Conservation (phyloP, 768 basidiomycete genomes). For the Holtermanniella nyarrowii region DNA sequence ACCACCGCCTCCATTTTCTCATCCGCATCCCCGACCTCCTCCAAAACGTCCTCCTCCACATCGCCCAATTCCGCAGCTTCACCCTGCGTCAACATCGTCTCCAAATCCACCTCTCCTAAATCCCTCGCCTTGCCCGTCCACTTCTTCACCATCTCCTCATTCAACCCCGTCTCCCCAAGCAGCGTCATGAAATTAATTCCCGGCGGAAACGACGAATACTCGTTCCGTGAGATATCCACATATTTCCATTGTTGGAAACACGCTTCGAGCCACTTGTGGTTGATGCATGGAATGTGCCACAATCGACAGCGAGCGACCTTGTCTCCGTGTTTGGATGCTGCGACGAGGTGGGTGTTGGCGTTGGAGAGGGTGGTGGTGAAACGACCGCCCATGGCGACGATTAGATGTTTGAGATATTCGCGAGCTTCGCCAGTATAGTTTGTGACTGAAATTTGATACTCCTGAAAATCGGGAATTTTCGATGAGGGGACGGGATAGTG, state of each 20-base stretch:
- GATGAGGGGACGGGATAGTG: conserved; percentile 71
- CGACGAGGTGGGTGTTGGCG: conserved; percentile 69
- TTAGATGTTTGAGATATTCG: conserved; percentile 78
- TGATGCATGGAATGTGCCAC: conserved; percentile 79
- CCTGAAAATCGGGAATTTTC: conserved; percentile 51
- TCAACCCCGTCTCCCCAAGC: conserved; percentile 11
- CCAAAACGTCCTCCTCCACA: conserved; percentile 1
- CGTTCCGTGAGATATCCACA: background rate
- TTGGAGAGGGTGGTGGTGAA: conserved; percentile 72
- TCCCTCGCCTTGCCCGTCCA: conserved; percentile 17
- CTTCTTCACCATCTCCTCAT: conserved; percentile 9
- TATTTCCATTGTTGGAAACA: conserved; percentile 66
- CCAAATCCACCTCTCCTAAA: conserved; percentile 1
- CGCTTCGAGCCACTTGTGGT: conserved; percentile 85
- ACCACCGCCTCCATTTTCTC: background rate
- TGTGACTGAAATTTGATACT: conserved; percentile 67
- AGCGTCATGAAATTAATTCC: conserved; percentile 19
- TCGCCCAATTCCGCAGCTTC: conserved; percentile 1
- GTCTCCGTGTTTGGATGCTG: conserved; percentile 44
- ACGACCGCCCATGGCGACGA: conserved; percentile 60
- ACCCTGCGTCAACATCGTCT: background rate
- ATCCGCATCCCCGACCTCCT: background rate
- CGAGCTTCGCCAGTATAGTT: conserved; percentile 80
- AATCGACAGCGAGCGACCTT: conserved; percentile 64
- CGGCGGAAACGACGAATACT: conserved; percentile 8